Conservation (phyloP, 1,139 yeast species). For the Kodamaea fungicola region DNA sequence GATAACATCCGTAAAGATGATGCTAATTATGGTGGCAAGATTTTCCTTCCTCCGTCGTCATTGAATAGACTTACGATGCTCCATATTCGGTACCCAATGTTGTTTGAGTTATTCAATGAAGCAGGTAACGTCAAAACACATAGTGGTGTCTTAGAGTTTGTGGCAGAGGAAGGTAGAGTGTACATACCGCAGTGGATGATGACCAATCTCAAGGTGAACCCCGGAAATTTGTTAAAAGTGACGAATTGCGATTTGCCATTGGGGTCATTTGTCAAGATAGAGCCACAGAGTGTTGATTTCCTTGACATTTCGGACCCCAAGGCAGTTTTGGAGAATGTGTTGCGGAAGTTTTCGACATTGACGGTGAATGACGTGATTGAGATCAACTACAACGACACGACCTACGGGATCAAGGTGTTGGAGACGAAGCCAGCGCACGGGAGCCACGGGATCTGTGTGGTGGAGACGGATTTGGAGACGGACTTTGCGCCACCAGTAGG, state of each 20-base stretch:
- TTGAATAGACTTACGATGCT: constrained; percentile 78
- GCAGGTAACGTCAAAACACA: constrained; percentile 60
- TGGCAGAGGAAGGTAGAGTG: constrained; percentile 95
- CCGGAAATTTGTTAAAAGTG: constrained; percentile 78
- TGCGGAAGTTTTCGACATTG: constrained; percentile 84
- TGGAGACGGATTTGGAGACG: constrained; percentile 94
- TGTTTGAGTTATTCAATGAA: constrained; percentile 75
- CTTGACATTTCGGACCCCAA: constrained; percentile 93
- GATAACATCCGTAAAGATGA: constrained; percentile 73
- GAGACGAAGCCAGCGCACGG: constrained; percentile 81
- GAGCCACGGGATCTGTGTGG: constrained; percentile 77
- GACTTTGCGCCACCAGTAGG: constrained; percentile 99
- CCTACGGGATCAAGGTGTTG: constrained; percentile 77
- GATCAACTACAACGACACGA: constrained; percentile 78
- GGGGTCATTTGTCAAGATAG: constrained; percentile 87
- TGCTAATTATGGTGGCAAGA: constrained; percentile 95
- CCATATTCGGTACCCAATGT: constrained; percentile 94
- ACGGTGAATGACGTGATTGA: constrained; percentile 85
- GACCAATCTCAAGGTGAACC: constrained; percentile 64
- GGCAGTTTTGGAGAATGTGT: constrained; percentile 90
- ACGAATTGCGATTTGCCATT: constrained; percentile 76
- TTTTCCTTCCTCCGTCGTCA: constrained; percentile 91
- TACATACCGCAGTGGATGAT: constrained; percentile 98
- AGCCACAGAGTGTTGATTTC: constrained; percentile 93
- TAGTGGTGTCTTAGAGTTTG: constrained; percentile 93